Conservation (phyloP, 192 early-diverging fungal species). For the Coemansia interrupta region DNA sequence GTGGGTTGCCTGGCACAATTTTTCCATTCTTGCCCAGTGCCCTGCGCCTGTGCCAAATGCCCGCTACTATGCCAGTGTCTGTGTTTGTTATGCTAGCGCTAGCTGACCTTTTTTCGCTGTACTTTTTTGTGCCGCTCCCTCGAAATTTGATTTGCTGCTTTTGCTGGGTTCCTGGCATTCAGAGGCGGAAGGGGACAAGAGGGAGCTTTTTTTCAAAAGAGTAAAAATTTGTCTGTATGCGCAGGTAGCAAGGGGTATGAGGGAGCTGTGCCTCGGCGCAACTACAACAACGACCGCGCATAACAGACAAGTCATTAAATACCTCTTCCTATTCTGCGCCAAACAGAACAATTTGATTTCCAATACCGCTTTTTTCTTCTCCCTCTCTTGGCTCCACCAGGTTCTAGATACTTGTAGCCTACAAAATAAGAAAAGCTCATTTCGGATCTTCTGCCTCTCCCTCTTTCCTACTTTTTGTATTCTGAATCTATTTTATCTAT, state of each 20-base stretch:
- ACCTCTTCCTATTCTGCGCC: conserved; percentile 46
- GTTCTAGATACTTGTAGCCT: conserved; percentile 16
- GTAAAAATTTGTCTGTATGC: conserved; percentile 10
- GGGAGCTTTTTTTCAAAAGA: conserved; percentile 5
- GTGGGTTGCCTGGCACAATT: conserved; percentile 1
- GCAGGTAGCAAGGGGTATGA: conserved; percentile 17
- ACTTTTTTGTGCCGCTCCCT: not conserved
- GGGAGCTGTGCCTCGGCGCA: conserved; percentile 21
- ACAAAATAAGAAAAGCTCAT: conserved; percentile 2
- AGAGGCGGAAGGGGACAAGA: conserved; percentile 5
- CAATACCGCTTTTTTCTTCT: conserved; percentile 31
- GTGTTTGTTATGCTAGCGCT: conserved; percentile 1
- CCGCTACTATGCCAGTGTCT: not conserved
- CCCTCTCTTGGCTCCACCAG: conserved; percentile 21
- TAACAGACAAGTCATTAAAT: conserved; percentile 48
- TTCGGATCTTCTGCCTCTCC: conserved; percentile 4
- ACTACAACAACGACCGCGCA: conserved; percentile 28
- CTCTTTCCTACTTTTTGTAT: conserved; percentile 5
- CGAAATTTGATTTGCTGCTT: not conserved
- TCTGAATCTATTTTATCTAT: conserved; percentile 7
- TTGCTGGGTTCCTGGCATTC: conserved; percentile 4
- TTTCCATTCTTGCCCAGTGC: too few species aligned
- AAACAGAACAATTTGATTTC: conserved; percentile 52
- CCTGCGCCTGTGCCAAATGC: not conserved
- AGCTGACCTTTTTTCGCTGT: not conserved